phyloP scores from a whole-genome alignment of 345 rosid genomes.

The Draba incana region DNA sequence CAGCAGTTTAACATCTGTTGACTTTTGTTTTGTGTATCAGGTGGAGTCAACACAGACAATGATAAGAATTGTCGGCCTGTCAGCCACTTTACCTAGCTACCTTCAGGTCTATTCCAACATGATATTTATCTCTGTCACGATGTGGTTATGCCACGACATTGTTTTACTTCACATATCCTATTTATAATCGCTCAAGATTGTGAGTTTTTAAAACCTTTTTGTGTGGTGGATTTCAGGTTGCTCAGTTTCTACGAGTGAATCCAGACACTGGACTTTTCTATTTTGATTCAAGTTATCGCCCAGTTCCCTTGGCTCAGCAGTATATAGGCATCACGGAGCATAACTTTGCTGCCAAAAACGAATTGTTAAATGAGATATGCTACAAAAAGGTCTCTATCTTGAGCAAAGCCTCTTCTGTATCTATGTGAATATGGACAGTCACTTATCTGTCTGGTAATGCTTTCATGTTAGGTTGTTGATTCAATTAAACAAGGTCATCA shows the following conservation, averaged over 20 bases:
- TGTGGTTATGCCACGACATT: conserved; percentile 24
- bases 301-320: conserved; percentile 96
- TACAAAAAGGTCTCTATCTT: conserved; percentile 73
- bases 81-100: conserved; percentile 96
- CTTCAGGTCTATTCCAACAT: conserved; percentile 60
- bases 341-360: conserved; percentile 81
- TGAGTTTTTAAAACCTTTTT: conserved; percentile 15
- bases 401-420: conserved; percentile 16
- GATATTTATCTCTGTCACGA: conserved; percentile 25
- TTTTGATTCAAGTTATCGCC: conserved; percentile 98
- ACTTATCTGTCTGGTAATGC: conserved; percentile 32
- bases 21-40: conserved; percentile 48
- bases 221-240: conserved; percentile 61
- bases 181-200: conserved; percentile 20
- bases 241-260: conserved; percentile 93
- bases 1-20: conserved; percentile 30
- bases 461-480: conserved; percentile 69
- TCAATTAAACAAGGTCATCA: conserved; percentile 93
- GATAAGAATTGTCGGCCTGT: conserved; percentile 98
- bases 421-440: conserved; percentile 28
- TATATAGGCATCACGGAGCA: conserved; percentile 96
- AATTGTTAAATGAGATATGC: conserved; percentile 88
- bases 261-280: conserved; percentile 88
- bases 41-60: conserved; percentile 97
- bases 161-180: conserved; percentile 10